Base-by-base conservation (phyloP, 2,329 filamentous ascomycete species). In the Cladosporium sp. region DNA sequence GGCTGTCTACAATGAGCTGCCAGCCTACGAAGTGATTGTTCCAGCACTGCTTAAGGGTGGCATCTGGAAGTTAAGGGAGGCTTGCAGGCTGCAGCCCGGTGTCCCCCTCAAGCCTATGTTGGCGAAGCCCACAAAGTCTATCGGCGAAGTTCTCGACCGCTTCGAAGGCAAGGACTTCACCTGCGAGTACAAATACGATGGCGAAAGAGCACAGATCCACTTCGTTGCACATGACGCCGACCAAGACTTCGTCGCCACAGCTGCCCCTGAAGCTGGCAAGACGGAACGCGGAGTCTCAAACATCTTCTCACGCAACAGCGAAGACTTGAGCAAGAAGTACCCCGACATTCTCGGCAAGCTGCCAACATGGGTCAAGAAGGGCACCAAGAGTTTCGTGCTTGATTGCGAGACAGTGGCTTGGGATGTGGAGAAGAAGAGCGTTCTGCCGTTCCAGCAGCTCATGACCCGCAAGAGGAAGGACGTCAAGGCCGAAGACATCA, bases 381-480 rank as follows among this genome's bases (percentile, higher is more conserved):
- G 85, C 31, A 95, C 93, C 9, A 89, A 87, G 71, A 95, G 90
- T 66, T 98, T 98, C 65, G 93, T 98, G 11, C 76, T 98, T n/a
- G 93, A 98, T 68, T 98, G 93, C 67, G 93, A 98, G 74, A 95
- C 92, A 1, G 93, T 97, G 10, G 93, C 88, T 0, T 97, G 93
- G 92, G 93, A 98, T 69, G 80, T 89, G n/a, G 78, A 80, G 1
- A 89, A 93, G 75, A 96, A 95, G 78, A 95, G 95, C 70, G 89
- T 98, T 11, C 71, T 98, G 37, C 93, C 93, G 0, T 98, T 98
- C 76, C 93, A 98, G 70, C 90, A 95, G 67, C 80, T 98, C 42
- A 97, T 97, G 93, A 97, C 93, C 11, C 82, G 93, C 51, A 98
- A 98, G 75, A 86, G 88, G 69, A 98, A 97, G 73, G 92, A 97